These are phyloP conservation scores for Hevea brasiliensis DNA, from an alignment of 345 rosid genomes.

Conservation along the genomic window DNA sequence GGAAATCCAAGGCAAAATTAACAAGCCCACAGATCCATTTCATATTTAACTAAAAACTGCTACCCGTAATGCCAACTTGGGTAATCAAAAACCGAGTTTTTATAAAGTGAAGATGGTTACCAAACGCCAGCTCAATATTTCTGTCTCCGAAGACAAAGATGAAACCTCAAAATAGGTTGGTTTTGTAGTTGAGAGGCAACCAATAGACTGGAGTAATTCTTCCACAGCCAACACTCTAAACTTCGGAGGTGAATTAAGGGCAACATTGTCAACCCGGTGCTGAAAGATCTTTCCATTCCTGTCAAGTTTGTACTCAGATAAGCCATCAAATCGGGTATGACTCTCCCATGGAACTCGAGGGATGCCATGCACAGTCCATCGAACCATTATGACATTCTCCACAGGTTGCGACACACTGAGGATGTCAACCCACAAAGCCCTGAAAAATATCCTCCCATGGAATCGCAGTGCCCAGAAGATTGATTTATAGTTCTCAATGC, in stretches of 20 bases:
- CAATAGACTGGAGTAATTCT: constrained; percentile 62
- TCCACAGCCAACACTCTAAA: constrained; percentile 56
- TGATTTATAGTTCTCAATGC: constrained; percentile 76
- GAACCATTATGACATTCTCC: constrained; percentile 70
- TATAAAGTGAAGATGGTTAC: background rate
- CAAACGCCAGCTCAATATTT: constrained; percentile 9
- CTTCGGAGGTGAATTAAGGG: constrained; percentile 64
- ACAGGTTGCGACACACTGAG: constrained; percentile 72
- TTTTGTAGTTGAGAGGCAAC: constrained; percentile 69
- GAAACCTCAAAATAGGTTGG: constrained; percentile 71
- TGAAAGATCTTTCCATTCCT: constrained; percentile 75
- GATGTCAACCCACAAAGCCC: constrained; percentile 62
- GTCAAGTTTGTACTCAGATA: constrained; percentile 85
- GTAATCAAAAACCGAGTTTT: constrained; percentile 10
- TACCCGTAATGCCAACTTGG: background rate
- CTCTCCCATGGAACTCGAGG: constrained; percentile 90
- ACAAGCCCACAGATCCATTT: background rate
- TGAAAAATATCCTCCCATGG: constrained; percentile 81
- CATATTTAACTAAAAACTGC: background rate
- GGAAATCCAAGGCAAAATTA: background rate
- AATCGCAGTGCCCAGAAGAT: constrained; percentile 77
- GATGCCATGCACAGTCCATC: constrained; percentile 77
- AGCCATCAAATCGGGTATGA: constrained; percentile 73
- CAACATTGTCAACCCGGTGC: constrained; percentile 77
- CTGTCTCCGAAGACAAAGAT: constrained; percentile 25